Base-by-base conservation (phyloP, 306 rosid species). In the Dicorynia guianensis region DNA sequence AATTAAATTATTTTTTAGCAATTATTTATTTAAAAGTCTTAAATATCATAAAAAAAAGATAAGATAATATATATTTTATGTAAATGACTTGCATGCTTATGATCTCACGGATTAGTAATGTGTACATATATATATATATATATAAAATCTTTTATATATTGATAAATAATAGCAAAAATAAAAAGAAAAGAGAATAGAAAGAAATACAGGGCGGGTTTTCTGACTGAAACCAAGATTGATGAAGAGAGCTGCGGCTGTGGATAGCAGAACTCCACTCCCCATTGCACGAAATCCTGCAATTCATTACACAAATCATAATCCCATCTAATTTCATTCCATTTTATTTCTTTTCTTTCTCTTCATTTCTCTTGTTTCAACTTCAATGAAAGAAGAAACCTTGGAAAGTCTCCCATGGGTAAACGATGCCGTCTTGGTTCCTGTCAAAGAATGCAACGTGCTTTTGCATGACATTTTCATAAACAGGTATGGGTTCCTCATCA, bases 391-490 rank as follows among this genome's bases (percentile, higher is more conserved):
- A 46, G 39, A 3, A 13, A 89, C 97, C 97, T 89, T 83, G 82
- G 73, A 84, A 89, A 12, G 98, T 93, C 40, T 93, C 98, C 92
- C 88, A 88, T 19, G 98, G 98, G 6, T 93, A 91, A 77, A 93
- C 72, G 69, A 93, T 17, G 63, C 93, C 93, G 8, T 93, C 93
- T 0, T 80, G 76, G 46, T 93, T 89, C 62, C 90, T 76, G 68
- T 93, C 93, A n/a, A 91, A 93, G 67, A 91, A 93, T 7, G 85
- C 86, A 17, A 80, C 96, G 36, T 93, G 98, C 68, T 85, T 91
- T 70, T 88, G 93, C 55, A 93, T 87, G 59, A 83, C 77, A 47
- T 83, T 90, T 18, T 87, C 34, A 25, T 82, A 84, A 7, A 38
- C 47, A 7, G 87, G 74, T 1, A 68, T 72, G 5, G 81, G 62